Percentiles rank a stretch among this genome's conserved stretches.
Conservation (phyloP, 768 basidiomycete species). For the Scleroderma citrinum region DNA sequence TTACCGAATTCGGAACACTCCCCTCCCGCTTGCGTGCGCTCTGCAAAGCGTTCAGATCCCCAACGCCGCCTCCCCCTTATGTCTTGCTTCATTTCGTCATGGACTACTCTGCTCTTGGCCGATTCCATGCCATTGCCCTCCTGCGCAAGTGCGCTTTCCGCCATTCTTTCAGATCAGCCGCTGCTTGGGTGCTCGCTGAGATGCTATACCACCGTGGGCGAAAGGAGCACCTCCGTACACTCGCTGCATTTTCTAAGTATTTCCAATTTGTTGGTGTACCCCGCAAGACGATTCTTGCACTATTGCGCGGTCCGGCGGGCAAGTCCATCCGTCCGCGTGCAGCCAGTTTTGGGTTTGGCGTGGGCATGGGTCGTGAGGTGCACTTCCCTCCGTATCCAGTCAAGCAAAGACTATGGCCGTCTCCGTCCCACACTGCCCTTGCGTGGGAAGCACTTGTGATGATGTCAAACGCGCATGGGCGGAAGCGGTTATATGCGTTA, state of each 20-base stretch:
- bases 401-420: conserved; percentile 27
- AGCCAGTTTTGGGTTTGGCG: background rate
- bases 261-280: conserved; percentile 55
- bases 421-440: conserved; percentile 28
- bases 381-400: background rate
- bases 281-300: conserved; percentile 14
- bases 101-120: conserved; percentile 18
- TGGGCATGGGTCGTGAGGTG: background rate
- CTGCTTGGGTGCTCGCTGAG: conserved; percentile 23
- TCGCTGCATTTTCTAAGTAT: conserved; percentile 43
- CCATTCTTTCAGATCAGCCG: conserved; percentile 19
- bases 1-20: conserved; percentile 8
- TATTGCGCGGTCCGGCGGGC: conserved; percentile 11
- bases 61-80: conserved; percentile 16
- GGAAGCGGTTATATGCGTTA: conserved; percentile 39
- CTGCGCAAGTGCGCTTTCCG: conserved; percentile 17
- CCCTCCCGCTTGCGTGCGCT: conserved; percentile 18
- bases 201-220: conserved; percentile 24
- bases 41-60: conserved; percentile 19
- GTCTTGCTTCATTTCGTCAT: conserved; percentile 13
- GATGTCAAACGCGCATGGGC: conserved; percentile 12
- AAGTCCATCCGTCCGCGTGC: background rate
- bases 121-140: conserved; percentile 12
- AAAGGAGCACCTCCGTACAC: conserved; percentile 10
- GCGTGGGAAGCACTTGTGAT: conserved; percentile 29